These are phyloP conservation scores for Mycena sp. DNA, from an alignment of 1,284 basidiomycete genomes.

Conservation along the genomic window DNA sequence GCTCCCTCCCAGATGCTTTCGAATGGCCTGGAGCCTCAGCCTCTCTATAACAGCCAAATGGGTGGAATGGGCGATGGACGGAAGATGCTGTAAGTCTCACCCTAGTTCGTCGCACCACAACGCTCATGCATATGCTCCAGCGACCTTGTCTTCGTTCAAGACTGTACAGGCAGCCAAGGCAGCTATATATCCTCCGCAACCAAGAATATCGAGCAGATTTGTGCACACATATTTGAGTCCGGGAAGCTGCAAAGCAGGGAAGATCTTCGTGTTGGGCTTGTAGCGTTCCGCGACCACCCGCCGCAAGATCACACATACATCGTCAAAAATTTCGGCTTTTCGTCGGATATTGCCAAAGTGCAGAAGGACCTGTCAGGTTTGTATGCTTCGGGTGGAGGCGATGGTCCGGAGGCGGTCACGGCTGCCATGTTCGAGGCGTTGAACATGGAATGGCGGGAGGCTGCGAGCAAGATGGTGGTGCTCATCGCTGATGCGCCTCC, in stretches of 20 bases:
- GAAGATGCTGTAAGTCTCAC: constrained; percentile 77
- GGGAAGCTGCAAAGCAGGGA: constrained; percentile 88
- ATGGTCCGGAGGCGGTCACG: constrained; percentile 98
- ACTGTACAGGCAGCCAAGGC: constrained; percentile 91
- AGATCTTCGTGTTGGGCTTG: constrained; percentile 91
- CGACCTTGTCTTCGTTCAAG: constrained; percentile 90
- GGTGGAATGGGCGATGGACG: constrained; percentile 48
- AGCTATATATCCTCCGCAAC: constrained; percentile 92
- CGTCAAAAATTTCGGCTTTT: constrained; percentile 94
- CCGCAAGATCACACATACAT: constrained; percentile 96
- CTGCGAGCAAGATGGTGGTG: constrained; percentile 95
- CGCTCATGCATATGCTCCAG: constrained; percentile 50
- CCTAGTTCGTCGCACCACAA: constrained; percentile 7
- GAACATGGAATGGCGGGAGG: constrained; percentile 90
- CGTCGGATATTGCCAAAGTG: constrained; percentile 89
- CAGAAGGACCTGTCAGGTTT: constrained; percentile 86
- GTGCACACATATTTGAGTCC: constrained; percentile 95
- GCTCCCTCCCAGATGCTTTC: constrained; percentile 41
- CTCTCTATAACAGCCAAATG: constrained; percentile 42
- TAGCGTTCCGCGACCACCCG: constrained; percentile 93
- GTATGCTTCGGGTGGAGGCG: constrained; percentile 95
- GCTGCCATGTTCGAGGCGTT: constrained; percentile 90
- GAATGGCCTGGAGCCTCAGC: constrained; percentile 50
- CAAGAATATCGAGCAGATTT: constrained; percentile 97
- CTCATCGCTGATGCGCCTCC: constrained; percentile 98